These are phyloP conservation scores for Mytilinidion resinicola DNA, from an alignment of 495 filamentous ascomycete genomes.

Conservation along the genomic window DNA sequence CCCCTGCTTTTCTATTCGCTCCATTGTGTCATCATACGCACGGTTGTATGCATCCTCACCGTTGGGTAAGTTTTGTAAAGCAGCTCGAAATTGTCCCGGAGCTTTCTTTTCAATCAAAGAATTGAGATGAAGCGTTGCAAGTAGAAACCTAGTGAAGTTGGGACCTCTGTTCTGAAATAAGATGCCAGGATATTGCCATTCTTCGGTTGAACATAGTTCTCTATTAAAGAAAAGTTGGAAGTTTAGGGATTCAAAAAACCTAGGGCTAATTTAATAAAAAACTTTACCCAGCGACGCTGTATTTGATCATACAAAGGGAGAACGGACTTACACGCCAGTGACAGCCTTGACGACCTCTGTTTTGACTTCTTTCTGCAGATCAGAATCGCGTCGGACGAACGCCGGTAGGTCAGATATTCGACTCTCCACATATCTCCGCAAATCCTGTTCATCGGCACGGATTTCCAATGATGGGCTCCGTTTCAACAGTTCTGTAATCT, in stretches of 20 bases:
- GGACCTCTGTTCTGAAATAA: too few relatives aligned
- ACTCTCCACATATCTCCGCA: conserved; percentile 17
- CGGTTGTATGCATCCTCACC: background rate
- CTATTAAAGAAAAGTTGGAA: too few relatives aligned
- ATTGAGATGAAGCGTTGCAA: conserved; percentile 47
- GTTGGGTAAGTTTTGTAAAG: conserved; percentile 8
- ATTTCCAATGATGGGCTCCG: conserved; percentile 11
- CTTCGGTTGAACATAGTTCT: too few relatives aligned
- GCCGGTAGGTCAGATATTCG: conserved; percentile 9
- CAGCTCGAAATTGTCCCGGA: conserved; percentile 25
- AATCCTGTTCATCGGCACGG: conserved; percentile 20
- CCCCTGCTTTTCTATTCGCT: conserved; percentile 38
- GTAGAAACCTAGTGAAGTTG: conserved; percentile 42
- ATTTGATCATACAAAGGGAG: background rate
- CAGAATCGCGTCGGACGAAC: conserved; percentile 8
- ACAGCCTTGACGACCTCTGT: conserved; percentile 14
- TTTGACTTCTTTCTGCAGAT: conserved; percentile 3
- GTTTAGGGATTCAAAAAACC: too few relatives aligned
- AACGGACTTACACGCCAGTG: conserved; percentile 19
- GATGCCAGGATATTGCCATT: too few relatives aligned
- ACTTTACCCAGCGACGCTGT: too few relatives aligned
- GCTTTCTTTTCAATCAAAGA: conserved; percentile 36
- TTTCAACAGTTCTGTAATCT: conserved; percentile 14
- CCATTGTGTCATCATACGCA: conserved; percentile 42
- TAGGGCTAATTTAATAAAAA: too few relatives aligned